Evolutionary conservation across 495 filamentous ascomycete genomes (phyloP).

Genomic region (Neurospora sp.): DNA sequence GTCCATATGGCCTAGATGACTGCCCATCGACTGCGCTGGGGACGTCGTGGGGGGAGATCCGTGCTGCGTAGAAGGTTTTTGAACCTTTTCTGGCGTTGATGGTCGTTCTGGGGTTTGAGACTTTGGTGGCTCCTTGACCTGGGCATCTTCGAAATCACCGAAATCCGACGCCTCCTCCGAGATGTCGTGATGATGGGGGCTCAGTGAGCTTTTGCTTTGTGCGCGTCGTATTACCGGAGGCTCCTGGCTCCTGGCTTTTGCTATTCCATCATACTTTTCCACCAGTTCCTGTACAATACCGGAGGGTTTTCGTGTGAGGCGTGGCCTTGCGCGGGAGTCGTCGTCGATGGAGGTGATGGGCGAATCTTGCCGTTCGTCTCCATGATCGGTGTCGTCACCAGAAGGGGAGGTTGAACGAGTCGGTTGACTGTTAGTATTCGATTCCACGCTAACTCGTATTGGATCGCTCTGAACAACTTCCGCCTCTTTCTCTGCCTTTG

Average conservation of each 20-base stretch:
- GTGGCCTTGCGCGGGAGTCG: constrained; percentile 25
- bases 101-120: not conserved
- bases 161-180: constrained; percentile 33
- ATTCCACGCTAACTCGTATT: constrained; percentile 10
- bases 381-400: constrained; percentile 30
- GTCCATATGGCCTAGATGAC: not conserved
- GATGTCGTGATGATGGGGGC: constrained; percentile 1
- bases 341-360: constrained; percentile 47
- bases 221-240: constrained; percentile 4
- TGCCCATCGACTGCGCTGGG: not conserved
- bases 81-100: not conserved
- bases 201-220: constrained; percentile 9
- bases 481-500: not conserved
- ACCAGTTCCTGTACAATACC: constrained; percentile 39
- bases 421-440: constrained; percentile 8
- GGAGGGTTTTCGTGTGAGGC: constrained; percentile 20
- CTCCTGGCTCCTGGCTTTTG: constrained; percentile 27
- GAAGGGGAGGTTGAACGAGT: constrained; percentile 30
- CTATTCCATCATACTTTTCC: constrained; percentile 35
- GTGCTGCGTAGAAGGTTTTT: not conserved
- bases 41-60: not conserved
- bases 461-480: not conserved
- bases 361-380: constrained; percentile 33
- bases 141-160: constrained; percentile 44
- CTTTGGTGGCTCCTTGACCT: constrained; percentile 18